Percentiles rank a stretch among this genome's conserved stretches.
These are phyloP conservation scores for Lasiodiplodia hormozganensis DNA, from an alignment of 2,329 filamentous ascomycete species.

Conservation along the genomic window DNA sequence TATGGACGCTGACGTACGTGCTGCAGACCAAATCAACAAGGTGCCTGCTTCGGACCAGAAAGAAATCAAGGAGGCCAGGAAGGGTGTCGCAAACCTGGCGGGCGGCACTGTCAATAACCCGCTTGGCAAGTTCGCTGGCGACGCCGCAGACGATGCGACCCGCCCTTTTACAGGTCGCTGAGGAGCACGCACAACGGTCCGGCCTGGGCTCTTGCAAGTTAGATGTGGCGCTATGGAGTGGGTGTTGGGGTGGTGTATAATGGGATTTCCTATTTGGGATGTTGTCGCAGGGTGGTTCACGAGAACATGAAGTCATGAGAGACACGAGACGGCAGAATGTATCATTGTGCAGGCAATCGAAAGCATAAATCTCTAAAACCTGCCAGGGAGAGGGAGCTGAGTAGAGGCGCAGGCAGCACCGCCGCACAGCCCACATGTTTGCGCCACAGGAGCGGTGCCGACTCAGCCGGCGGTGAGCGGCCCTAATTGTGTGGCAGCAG, in stretches of 20 bases:
- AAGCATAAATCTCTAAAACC: not conserved
- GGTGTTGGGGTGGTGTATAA: not conserved
- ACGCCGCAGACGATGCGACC: constrained; percentile 44
- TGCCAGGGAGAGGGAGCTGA: not conserved
- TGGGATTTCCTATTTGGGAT: constrained; percentile 1
- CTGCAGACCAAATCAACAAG: constrained; percentile 47
- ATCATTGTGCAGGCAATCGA: constrained; percentile 3
- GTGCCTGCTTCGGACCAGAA: constrained; percentile 47
- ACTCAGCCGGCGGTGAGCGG: constrained; percentile 7
- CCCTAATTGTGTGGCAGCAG: constrained; percentile 3
- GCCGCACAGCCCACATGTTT: not conserved
- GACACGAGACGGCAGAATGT: not conserved
- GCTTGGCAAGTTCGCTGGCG: constrained; percentile 46
- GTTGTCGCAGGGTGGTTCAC: constrained; percentile 4
- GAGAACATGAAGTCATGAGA: constrained; percentile 18
- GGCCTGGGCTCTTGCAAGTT: not conserved
- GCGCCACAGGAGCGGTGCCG: constrained; percentile 13
- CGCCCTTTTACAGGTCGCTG: constrained; percentile 48
- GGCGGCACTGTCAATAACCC: constrained; percentile 46
- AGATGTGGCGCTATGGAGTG: not conserved
- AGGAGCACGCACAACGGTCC: constrained; percentile 28
- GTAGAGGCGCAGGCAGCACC: not conserved
- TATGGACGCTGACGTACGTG: constrained; percentile 30
- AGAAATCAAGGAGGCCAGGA: constrained; percentile 46
- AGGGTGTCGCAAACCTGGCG: constrained; percentile 43